Evolutionary conservation across 1,284 basidiomycete genomes (phyloP), one percentile per base, ranked within the genome.

Genomic region (Cystobasidiaceae sp.): DNA sequence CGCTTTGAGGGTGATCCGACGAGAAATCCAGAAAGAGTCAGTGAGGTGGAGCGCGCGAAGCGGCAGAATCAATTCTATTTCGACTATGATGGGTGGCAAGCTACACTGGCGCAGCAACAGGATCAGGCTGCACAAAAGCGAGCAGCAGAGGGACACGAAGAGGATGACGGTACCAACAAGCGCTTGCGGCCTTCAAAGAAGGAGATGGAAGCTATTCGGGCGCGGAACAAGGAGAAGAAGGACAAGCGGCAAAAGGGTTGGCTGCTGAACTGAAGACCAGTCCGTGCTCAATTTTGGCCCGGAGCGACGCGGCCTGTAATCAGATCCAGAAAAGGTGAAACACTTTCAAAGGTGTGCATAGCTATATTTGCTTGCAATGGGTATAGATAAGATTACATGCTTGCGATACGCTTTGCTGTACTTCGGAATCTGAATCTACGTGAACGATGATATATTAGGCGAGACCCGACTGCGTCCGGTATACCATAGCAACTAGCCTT

Each of bases 21-120:
- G 0, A 56, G 68, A 59, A 72, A 66, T 39, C 72, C 71, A 17
- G 73, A 73, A 33, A 54, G 69, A 9, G 68, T 74, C 19, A 68
- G 68, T 39, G 71, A 71, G 13, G 69, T 68, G 21, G 51, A 66
- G 23, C 46, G 72, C 7, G 66, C 58, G 8, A 61, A 69, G 7
- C 25, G 73, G 9, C 73, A 74, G 60, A 72, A 73, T 28, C 66
- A 70, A n/a, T 68, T 67, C 33, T 72, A 65, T 48, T 73, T 64
- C 32, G 61, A 64, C 41, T 64, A 64, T 27, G 52, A 50, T 34
- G 51, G 51, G 9, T 64, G 61, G 61, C 46, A 64, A 49, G 51
- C 51, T 27, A 64, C 61, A 7, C 43, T 64, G 28, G 61, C 61
- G 4, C 61, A 55, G 37, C 41, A 51, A 41, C 60, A 62, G 34